Base-by-base conservation (phyloP, 2,329 filamentous ascomycete genomes). In the Sporothrix mexicana region DNA sequence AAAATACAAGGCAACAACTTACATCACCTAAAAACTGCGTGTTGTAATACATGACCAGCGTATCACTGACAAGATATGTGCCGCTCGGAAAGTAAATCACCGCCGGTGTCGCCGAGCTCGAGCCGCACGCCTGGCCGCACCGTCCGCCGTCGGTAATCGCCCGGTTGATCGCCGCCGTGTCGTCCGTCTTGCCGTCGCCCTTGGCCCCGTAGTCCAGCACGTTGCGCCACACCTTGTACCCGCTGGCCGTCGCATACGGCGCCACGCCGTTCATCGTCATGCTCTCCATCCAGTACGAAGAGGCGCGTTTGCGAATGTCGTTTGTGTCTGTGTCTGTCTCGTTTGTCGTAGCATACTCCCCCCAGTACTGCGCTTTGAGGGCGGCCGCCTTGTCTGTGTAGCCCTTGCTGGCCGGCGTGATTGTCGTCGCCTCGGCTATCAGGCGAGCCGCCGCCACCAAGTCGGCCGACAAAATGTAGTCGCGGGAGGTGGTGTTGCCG, bases 131-230 rank as follows among this genome's bases (percentile, higher is more conserved):
- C n/a, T n/a, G n/a, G 7, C 68, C 74, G 51, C 76, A 74, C 36
- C 75, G 74, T 45, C 66, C 69, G n/a, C 72, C 72, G n/a, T 79
- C 77, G 72, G 87, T 84, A 73, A 96, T 85, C 13, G 92, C 87
- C 23, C 82, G 82, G 78, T 94, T 91, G 74, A 96, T 88, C 17
- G 88, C 88, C 9, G 83, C 84, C 1, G 93, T 95, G 78, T 96
- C 93, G 76, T 96, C 93, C 0, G 91, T 90, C 1, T 79, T 79
- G 45, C 92, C 93, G 77, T 73, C 69, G 20, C 64, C 84, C 74
- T 77, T 81, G 69, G 84, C 84, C 57, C 84, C 84, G 73, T 83
- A 85, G 78, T 84, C 83, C 77, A 80, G 83, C 23, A 85, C 84
- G 73, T 85, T 85, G 61, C 84, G 82, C 74, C 84, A 86, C 6